These are phyloP conservation scores for Phaeosphaeriaceae sp. DNA, from an alignment of 2,329 filamentous ascomycete species.

Conservation along the genomic window DNA sequence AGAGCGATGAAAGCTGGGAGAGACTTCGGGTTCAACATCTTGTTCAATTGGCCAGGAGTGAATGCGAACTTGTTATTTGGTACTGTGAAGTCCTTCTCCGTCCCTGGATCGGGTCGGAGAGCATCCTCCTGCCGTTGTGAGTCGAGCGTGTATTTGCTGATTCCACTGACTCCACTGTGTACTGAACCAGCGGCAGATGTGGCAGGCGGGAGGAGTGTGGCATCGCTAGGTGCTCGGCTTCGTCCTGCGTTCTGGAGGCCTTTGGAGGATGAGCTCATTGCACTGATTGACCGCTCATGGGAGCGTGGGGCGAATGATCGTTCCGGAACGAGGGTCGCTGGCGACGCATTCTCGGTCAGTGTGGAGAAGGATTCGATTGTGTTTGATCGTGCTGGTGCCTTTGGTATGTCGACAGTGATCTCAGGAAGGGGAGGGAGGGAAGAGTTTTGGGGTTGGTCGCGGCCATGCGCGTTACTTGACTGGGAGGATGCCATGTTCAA, in stretches of 20 bases:
- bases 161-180: constrained; percentile 22
- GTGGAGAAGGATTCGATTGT: constrained; percentile 29
- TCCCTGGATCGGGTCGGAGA: constrained; percentile 32
- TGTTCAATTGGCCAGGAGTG: constrained; percentile 78
- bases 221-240: constrained; percentile 31
- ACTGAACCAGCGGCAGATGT: constrained; percentile 28
- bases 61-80: constrained; percentile 82
- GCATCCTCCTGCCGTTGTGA: constrained; percentile 32
- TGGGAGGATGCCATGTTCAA: constrained; percentile 31
- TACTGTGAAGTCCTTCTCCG: constrained; percentile 69
- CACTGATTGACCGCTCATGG: constrained; percentile 24
- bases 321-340: constrained; percentile 30
- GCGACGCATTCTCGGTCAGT: constrained; percentile 27
- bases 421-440: constrained; percentile 28
- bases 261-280: constrained; percentile 20
- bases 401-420: constrained; percentile 34
- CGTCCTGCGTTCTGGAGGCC: constrained; percentile 15
- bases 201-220: constrained; percentile 26
- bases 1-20: constrained; percentile 76
- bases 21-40: constrained; percentile 80
- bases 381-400: constrained; percentile 24
- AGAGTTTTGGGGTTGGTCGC: constrained; percentile 19
- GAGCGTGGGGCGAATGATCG: constrained; percentile 20
- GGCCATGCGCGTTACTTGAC: constrained; percentile 19
- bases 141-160: constrained; percentile 29